Conservation (phyloP, 2,329 filamentous ascomycete species). For the Periglandula ipomoeae region DNA sequence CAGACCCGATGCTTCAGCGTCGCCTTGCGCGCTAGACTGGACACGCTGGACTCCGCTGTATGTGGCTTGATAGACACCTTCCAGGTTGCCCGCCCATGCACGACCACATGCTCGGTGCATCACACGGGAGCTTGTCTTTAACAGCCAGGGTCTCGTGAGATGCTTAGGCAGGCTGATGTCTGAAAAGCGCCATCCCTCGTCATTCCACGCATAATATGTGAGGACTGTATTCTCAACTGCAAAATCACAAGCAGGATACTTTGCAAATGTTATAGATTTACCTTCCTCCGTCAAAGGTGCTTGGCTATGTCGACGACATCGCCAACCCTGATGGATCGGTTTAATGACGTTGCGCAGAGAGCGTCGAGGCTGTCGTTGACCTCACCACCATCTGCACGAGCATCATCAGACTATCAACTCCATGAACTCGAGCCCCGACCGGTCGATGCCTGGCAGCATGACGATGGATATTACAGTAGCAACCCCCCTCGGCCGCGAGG, state of each 20-base stretch:
- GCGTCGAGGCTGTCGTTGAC: constrained; percentile 18
- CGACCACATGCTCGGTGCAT: neutral
- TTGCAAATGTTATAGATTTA: neutral
- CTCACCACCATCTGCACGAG: constrained; percentile 12
- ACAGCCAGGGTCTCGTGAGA: neutral
- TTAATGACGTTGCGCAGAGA: constrained; percentile 16
- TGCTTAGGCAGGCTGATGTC: neutral
- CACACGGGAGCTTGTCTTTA: neutral
- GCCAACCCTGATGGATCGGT: constrained; percentile 18
- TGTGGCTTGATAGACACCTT: too few relatives aligned
- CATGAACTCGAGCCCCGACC: constrained; percentile 29
- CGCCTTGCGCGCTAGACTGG: too few relatives aligned
- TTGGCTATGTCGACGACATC: constrained; percentile 12
- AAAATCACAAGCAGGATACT: neutral
- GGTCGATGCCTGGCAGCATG: constrained; percentile 15
- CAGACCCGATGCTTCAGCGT: neutral
- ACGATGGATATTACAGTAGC: constrained; percentile 10
- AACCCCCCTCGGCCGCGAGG: neutral
- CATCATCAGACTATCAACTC: constrained; percentile 27
- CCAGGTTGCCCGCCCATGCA: too few relatives aligned
- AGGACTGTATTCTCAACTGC: neutral
- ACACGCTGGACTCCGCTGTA: neutral
- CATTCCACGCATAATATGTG: neutral
- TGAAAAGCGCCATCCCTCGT: neutral
- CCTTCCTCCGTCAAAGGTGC: neutral